Conservation (phyloP, 148 eudicot species). For the Rheum nobile region DNA sequence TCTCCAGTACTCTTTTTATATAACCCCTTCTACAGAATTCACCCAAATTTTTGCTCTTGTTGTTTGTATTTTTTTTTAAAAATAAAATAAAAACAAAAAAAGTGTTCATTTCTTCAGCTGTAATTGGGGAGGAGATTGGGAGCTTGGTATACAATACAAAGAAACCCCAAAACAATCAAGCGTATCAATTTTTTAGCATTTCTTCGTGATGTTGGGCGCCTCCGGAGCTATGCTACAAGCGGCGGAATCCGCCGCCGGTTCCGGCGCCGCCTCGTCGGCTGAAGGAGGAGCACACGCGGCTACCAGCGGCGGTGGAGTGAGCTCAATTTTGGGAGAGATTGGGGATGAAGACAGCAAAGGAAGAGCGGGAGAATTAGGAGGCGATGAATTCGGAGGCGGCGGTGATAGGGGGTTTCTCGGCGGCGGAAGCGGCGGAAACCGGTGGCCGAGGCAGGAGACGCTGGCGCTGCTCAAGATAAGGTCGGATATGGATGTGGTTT, state of each 20-base stretch:
- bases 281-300: not conserved
- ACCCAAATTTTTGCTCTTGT: slow-evolving; percentile 10
- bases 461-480: slow-evolving; percentile 68
- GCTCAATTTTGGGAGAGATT: slow-evolving; percentile 11
- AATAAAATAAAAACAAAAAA: not conserved
- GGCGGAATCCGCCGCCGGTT: not conserved
- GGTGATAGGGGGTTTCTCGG: slow-evolving; percentile 5
- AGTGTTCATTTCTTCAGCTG: slow-evolving; percentile 19
- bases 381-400: slow-evolving; percentile 2
- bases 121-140: slow-evolving; percentile 11
- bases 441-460: slow-evolving; percentile 97
- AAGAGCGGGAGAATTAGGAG: slow-evolving; percentile 16
- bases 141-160: slow-evolving; percentile 4
- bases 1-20: not conserved
- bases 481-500: slow-evolving; percentile 77
- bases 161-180: not conserved
- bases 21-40: slow-evolving; percentile 4
- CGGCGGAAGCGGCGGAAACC: slow-evolving; percentile 51
- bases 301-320: not conserved
- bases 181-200: not conserved
- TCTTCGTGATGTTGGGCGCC: not conserved
- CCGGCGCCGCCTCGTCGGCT: not conserved
- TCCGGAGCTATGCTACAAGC: slow-evolving; percentile 12
- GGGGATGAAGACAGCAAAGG: slow-evolving; percentile 11
- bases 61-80: slow-evolving; percentile 25